phyloP scores from a whole-genome alignment of 2,329 filamentous ascomycete genomes.

The Phaeosphaeriaceae sp. region DNA sequence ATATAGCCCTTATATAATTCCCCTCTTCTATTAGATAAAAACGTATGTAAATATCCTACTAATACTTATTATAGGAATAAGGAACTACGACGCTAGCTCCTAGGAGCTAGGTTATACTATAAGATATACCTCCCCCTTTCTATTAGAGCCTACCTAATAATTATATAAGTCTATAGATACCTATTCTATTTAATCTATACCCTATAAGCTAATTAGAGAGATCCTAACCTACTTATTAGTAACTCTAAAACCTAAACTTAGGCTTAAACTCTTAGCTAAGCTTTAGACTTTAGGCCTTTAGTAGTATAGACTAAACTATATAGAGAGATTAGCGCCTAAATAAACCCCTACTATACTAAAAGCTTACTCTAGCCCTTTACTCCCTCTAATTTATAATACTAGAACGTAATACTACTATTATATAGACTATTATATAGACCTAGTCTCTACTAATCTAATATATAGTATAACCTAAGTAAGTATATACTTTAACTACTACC shows the following conservation, averaged over 20 bases:
- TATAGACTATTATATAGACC: constrained; percentile 15
- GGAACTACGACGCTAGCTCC: constrained; percentile 11
- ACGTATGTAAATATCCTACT: constrained; percentile 5
- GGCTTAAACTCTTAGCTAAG: constrained; percentile 8
- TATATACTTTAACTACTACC: background rate
- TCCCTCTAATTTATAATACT: constrained; percentile 11
- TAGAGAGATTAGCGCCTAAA: constrained; percentile 15
- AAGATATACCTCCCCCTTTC: constrained; percentile 6
- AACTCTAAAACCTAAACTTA: constrained; percentile 15
- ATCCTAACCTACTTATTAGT: constrained; percentile 8
- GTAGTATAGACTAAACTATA: constrained; percentile 8
- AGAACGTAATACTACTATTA: constrained; percentile 13
- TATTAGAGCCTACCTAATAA: constrained; percentile 8
- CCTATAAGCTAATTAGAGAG: constrained; percentile 4
- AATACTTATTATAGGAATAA: constrained; percentile 9
- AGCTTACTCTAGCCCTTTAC: background rate
- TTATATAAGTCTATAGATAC: constrained; percentile 4
- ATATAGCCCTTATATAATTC: constrained; percentile 16
- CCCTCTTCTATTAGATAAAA: constrained; percentile 6
- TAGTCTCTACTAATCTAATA: constrained; percentile 10
- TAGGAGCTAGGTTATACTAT: constrained; percentile 6
- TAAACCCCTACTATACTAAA: constrained; percentile 3
- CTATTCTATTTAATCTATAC: constrained; percentile 3
- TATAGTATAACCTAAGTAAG: constrained; percentile 8
- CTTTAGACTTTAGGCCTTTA: constrained; percentile 5